These are phyloP conservation scores for Pyrenula aspistea DNA, from an alignment of 495 filamentous ascomycete genomes.

Conservation along the genomic window DNA sequence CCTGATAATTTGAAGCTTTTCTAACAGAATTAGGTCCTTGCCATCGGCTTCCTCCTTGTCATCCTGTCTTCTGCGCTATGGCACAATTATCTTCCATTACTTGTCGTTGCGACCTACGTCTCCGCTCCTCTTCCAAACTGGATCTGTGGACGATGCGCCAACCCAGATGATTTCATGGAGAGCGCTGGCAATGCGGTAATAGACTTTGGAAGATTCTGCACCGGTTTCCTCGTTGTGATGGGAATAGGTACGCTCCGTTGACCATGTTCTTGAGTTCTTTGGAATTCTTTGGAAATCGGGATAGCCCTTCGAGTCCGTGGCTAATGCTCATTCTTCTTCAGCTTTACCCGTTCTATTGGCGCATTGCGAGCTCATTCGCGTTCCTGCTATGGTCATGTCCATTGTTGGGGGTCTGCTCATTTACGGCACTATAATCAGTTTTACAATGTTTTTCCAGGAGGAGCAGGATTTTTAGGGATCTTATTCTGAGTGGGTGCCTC, in stretches of 20 bases:
- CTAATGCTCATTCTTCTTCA: slow-evolving; percentile 25
- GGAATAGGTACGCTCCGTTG: slow-evolving; percentile 78
- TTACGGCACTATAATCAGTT: slow-evolving; percentile 95
- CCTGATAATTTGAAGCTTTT: not conserved
- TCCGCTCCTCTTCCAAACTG: slow-evolving; percentile 91
- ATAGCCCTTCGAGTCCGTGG: no score
- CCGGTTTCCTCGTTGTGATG: slow-evolving; percentile 95
- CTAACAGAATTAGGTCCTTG: slow-evolving; percentile 58
- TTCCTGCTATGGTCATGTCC: slow-evolving; percentile 91
- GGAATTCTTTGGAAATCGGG: not conserved
- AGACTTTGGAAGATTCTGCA: slow-evolving; percentile 89
- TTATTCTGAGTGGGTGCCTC: not conserved
- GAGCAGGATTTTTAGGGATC: slow-evolving; percentile 65
- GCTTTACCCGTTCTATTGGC: slow-evolving; percentile 86
- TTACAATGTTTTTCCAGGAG: slow-evolving; percentile 95
- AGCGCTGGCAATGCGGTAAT: slow-evolving; percentile 65
- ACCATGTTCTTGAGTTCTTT: not conserved
- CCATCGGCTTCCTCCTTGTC: slow-evolving; percentile 96
- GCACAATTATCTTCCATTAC: slow-evolving; percentile 81
- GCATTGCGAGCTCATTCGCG: slow-evolving; percentile 65
- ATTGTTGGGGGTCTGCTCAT: slow-evolving; percentile 86
- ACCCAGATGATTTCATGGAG: slow-evolving; percentile 96
- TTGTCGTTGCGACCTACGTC: slow-evolving; percentile 92
- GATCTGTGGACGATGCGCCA: slow-evolving; percentile 77
- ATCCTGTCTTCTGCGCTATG: slow-evolving; percentile 95